Base-by-base conservation (phyloP, 441 rosid species). In the Erysimum cheiri region DNA sequence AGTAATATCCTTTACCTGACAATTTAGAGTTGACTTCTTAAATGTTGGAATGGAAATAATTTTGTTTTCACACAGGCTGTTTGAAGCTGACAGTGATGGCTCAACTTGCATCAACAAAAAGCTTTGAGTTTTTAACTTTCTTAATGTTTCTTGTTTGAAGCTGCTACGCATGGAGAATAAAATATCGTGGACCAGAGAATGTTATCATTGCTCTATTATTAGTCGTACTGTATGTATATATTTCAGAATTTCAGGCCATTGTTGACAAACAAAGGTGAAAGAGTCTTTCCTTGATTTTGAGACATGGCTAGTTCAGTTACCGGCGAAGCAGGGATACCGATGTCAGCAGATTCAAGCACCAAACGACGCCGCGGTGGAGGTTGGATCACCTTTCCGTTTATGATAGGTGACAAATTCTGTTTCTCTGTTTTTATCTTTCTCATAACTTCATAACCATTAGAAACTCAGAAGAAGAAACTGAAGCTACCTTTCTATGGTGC, bases 311-410 rank as follows among this genome's bases (percentile, higher is more conserved):
- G 44, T 60, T 70, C 64, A 36, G 47, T 76, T 43, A 5, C 48
- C 1, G 43, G 59, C 9, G 78, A 81, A 1, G 12, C 69, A 69
- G 78, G 75, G 58, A 33, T 43, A 39, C 29, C 29, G 13, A 61
- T 56, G 19, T 26, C 75, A 17, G 73, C 17, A 46, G 69, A 28
- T 37, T 64, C 76, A 5, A 66, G 55, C 58, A 39, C 59, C 49
- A 69, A 52, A 62, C 76, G 56, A 19, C 76, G 56, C 28, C 55
- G 14, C 1, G 1, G 53, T 35, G 77, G 84, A n/a, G 84, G 78
- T 44, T 81, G 78, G 84, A 62, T 72, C 58, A 78, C 80, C 50
- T 78, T 75, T 11, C 77, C 84, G 17, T 78, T 81, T 62, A 75
- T 78, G 55, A 56, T 56, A 17, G 78, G 80, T 81, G 4, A 67